Percentiles rank a stretch among this genome's conserved stretches.
These are phyloP conservation scores for Coriaria nepalensis DNA, from an alignment of 306 rosid species.

Conservation along the genomic window DNA sequence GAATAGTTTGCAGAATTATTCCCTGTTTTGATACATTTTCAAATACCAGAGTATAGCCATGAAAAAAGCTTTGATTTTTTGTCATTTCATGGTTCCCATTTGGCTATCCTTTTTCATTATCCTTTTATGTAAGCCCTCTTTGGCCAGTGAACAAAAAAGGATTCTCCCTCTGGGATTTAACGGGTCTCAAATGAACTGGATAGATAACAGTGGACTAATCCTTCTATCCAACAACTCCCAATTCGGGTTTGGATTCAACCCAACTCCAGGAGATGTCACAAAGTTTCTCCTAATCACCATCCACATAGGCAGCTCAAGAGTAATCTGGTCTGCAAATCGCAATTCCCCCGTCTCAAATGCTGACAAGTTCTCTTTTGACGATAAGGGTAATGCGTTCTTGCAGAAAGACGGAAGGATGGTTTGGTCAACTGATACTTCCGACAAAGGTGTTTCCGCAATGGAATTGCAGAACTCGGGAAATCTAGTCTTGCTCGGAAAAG, in stretches of 20 bases:
- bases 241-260: slow-evolving; percentile 47
- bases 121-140: slow-evolving; percentile 21
- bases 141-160: slow-evolving; percentile 17
- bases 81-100: slow-evolving; percentile 12
- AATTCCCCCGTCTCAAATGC: slow-evolving; percentile 51
- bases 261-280: slow-evolving; percentile 26
- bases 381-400: slow-evolving; percentile 40
- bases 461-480: slow-evolving; percentile 63
- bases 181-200: slow-evolving; percentile 60
- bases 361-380: slow-evolving; percentile 50
- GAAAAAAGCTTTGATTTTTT: slow-evolving; percentile 21
- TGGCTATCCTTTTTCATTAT: slow-evolving; percentile 10
- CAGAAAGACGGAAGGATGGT: slow-evolving; percentile 29
- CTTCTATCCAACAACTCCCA: slow-evolving; percentile 32
- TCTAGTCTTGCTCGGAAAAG: slow-evolving; percentile 43
- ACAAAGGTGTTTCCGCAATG: slow-evolving; percentile 44
- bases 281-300: slow-evolving; percentile 34
- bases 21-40: too few species aligned
- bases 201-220: slow-evolving; percentile 46
- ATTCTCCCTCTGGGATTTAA: slow-evolving; percentile 27
- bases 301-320: slow-evolving; percentile 18
- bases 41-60: slow-evolving; percentile 12
- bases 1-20: too few species aligned
- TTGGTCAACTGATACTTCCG: slow-evolving; percentile 49
- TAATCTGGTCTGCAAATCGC: slow-evolving; percentile 70